These are phyloP conservation scores for Pugionium cornutum DNA, from an alignment of 345 rosid species.

Conservation along the genomic window DNA sequence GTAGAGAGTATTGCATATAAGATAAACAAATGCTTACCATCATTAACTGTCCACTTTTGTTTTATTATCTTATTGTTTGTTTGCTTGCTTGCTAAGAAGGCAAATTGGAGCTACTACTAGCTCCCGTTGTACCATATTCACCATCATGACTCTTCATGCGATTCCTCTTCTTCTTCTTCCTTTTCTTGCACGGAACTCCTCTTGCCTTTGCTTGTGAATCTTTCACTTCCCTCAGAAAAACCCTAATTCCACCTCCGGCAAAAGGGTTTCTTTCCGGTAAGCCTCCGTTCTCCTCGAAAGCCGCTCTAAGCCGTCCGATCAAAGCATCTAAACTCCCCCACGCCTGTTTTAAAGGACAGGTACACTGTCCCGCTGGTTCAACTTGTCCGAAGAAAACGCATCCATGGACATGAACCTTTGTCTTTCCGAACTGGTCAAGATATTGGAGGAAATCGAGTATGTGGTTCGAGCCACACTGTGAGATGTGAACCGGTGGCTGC, in stretches of 20 bases:
- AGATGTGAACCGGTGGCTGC: constrained; percentile 69
- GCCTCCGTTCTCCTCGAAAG: constrained; percentile 84
- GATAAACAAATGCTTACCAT: constrained; percentile 33
- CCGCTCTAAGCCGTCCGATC: constrained; percentile 86
- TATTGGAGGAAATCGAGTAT: constrained; percentile 81
- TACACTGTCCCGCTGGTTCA: constrained; percentile 79
- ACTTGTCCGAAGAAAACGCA: constrained; percentile 78
- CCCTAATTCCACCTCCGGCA: constrained; percentile 68
- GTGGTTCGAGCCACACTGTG: constrained; percentile 65
- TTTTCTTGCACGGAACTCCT: constrained; percentile 88
- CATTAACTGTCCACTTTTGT: constrained; percentile 27
- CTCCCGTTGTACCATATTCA: constrained; percentile 33
- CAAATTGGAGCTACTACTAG: constrained; percentile 40
- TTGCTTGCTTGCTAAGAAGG: constrained; percentile 36
- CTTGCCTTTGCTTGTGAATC: constrained; percentile 84
- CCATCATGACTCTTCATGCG: constrained; percentile 34
- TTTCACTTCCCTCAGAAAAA: constrained; percentile 75
- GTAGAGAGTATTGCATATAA: neutral
- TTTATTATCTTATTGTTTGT: constrained; percentile 24
- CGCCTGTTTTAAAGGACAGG: constrained; percentile 80
- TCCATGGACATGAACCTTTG: constrained; percentile 82
- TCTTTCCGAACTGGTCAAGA: constrained; percentile 86
- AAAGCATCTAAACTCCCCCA: constrained; percentile 96
- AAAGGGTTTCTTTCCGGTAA: constrained; percentile 82
- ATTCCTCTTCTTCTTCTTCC: constrained; percentile 64